These are phyloP conservation scores for Mycena latifolia DNA, from an alignment of 768 basidiomycete species.

Conservation along the genomic window DNA sequence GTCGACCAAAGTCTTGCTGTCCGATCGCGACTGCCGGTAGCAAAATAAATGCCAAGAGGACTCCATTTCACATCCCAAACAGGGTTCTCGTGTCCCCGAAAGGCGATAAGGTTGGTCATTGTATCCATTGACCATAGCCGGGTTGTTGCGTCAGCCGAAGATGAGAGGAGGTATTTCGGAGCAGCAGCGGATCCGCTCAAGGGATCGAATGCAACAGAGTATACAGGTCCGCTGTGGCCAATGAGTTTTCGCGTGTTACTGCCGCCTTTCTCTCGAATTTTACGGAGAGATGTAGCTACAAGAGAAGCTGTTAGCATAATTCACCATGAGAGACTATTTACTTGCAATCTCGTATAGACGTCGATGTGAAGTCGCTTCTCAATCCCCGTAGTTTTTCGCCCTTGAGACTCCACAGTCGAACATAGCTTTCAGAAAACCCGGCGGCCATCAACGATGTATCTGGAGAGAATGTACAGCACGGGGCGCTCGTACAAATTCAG, in stretches of 20 bases:
- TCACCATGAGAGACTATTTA: constrained; percentile 18
- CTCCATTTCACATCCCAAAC: constrained; percentile 99
- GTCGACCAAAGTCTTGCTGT: constrained; percentile 98
- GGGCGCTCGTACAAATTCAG: constrained; percentile 63
- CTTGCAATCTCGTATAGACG: constrained; percentile 79
- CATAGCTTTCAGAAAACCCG: constrained; percentile 96
- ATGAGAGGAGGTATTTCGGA: constrained; percentile 90
- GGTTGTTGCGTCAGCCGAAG: constrained; percentile 91
- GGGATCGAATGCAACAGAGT: constrained; percentile 94
- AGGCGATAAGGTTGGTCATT: constrained; percentile 92
- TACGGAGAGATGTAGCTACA: constrained; percentile 68
- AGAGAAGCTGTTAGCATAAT: constrained; percentile 5
- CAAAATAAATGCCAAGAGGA: constrained; percentile 98
- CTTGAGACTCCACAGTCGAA: constrained; percentile 94
- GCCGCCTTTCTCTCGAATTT: constrained; percentile 85
- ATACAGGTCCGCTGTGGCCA: constrained; percentile 97
- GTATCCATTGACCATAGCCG: constrained; percentile 98
- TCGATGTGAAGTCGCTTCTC: constrained; percentile 80
- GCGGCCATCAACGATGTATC: constrained; percentile 95
- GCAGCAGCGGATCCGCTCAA: constrained; percentile 86
- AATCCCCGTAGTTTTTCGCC: constrained; percentile 88
- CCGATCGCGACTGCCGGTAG: constrained; percentile 92
- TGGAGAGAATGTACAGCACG: constrained; percentile 89
- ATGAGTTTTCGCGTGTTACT: constrained; percentile 93
- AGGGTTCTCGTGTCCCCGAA: constrained; percentile 95